Evolutionary conservation across 176 grass and related monocot species (phyloP).

Genomic region (Bromus sterilis): DNA sequence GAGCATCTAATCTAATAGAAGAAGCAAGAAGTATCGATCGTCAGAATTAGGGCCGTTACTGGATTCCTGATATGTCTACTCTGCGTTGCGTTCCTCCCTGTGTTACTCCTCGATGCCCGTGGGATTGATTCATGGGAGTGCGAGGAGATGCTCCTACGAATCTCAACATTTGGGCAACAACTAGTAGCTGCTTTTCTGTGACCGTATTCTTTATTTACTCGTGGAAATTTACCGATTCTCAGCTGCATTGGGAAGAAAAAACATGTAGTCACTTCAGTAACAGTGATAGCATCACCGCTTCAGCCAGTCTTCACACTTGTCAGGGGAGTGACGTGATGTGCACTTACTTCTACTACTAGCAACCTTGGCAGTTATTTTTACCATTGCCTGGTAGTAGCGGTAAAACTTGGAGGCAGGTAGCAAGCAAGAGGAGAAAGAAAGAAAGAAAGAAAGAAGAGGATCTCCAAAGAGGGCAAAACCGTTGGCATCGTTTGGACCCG

Average conservation of each 20-base stretch:
- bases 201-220: not conserved
- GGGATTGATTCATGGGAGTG: slow-evolving; percentile 15
- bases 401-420: not conserved
- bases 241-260: not conserved
- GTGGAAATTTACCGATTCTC: not conserved
- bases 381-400: not conserved
- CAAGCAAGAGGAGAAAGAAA: too few species aligned
- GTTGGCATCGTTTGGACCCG: slow-evolving; percentile 2
- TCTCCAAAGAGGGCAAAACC: not conserved
- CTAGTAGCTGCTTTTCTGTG: not conserved
- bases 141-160: not conserved
- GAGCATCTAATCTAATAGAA: not conserved
- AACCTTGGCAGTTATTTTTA: not conserved
- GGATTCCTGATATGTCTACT: not conserved
- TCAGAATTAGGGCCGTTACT: not conserved
- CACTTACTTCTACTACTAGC: not conserved
- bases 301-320: not conserved
- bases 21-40: not conserved
- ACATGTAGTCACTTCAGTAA: too few species aligned
- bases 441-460: too few species aligned
- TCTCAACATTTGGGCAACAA: not conserved
- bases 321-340: too few species aligned
- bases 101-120: not conserved
- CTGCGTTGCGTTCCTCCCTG: too few species aligned
- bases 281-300: not conserved